Conservation (phyloP, 169 alveolate genomes). For the Eimeria sp. region DNA sequence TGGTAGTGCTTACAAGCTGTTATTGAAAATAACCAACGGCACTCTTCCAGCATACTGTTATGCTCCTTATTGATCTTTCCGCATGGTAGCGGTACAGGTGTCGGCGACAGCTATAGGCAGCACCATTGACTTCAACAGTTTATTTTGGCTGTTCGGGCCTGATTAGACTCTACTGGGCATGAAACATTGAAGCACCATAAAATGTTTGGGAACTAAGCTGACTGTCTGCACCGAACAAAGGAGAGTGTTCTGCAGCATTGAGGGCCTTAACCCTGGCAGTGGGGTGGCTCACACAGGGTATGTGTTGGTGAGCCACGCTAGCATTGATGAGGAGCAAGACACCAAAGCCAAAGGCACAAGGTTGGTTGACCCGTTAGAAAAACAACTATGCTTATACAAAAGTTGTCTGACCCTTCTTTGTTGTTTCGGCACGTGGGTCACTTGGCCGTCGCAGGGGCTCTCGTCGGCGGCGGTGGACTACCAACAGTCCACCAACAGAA, state of each 20-base stretch:
- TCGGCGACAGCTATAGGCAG: background rate
- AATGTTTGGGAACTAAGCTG: background rate
- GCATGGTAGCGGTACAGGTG: background rate
- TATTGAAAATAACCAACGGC: background rate
- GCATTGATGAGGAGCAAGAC: background rate
- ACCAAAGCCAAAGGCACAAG: background rate
- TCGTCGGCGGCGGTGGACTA: conserved; percentile 21
- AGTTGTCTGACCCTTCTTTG: background rate
- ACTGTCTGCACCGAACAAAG: background rate
- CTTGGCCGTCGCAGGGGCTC: background rate
- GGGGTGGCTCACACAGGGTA: background rate
- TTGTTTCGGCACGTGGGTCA: background rate
- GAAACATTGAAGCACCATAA: background rate
- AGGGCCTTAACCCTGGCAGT: conserved; percentile 23
- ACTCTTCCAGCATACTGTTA: background rate
- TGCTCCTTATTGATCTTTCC: background rate
- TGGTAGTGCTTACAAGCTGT: background rate
- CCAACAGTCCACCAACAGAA: background rate
- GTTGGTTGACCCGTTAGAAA: background rate
- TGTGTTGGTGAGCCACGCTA: background rate
- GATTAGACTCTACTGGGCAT: background rate
- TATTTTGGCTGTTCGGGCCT: background rate
- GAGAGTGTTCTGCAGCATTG: background rate
- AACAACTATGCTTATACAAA: background rate
- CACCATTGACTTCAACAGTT: background rate